A percentile compares a stretch with the other conserved stretches of the same genome.
These are phyloP conservation scores for Carnegiea gigantea DNA, from an alignment of 179 eudicot genomes.

Conservation along the genomic window DNA sequence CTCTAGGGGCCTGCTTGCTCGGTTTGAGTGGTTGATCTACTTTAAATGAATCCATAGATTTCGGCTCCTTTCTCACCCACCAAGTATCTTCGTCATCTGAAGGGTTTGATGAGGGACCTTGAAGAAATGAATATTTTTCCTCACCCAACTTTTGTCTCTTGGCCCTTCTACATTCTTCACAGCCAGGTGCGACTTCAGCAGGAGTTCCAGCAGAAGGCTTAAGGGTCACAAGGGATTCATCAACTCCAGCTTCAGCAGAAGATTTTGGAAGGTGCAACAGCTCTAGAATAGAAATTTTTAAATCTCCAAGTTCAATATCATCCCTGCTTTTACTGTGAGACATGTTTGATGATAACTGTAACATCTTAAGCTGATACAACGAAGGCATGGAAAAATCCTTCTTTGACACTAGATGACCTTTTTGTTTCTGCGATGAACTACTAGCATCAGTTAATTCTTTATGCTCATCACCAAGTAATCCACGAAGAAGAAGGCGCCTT, in stretches of 20 bases:
- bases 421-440: slow-evolving; percentile 35
- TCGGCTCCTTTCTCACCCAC: slow-evolving; percentile 84
- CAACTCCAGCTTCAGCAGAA: slow-evolving; percentile 40
- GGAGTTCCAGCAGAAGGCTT: slow-evolving; percentile 50
- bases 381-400: slow-evolving; percentile 38
- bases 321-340: slow-evolving; percentile 31
- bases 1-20: slow-evolving; percentile 73
- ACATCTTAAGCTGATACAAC: slow-evolving; percentile 37
- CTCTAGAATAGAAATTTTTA: slow-evolving; percentile 61
- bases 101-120: slow-evolving; percentile 38
- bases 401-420: slow-evolving; percentile 27
- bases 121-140: slow-evolving; percentile 51
- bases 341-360: slow-evolving; percentile 28
- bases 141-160: slow-evolving; percentile 80
- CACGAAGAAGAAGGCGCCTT: slow-evolving; percentile 73
- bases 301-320: slow-evolving; percentile 45
- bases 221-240: slow-evolving; percentile 56
- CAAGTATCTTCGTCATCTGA: slow-evolving; percentile 81
- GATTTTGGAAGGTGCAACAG: slow-evolving; percentile 66
- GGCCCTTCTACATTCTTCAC: slow-evolving; percentile 88
- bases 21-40: slow-evolving; percentile 79
- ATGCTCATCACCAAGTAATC: slow-evolving; percentile 40
- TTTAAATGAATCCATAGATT: slow-evolving; percentile 52
- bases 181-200: slow-evolving; percentile 74
- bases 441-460: slow-evolving; percentile 26